These are phyloP conservation scores for Furcasterigmium furcatum DNA, from an alignment of 2,329 filamentous ascomycete species.

Conservation along the genomic window DNA sequence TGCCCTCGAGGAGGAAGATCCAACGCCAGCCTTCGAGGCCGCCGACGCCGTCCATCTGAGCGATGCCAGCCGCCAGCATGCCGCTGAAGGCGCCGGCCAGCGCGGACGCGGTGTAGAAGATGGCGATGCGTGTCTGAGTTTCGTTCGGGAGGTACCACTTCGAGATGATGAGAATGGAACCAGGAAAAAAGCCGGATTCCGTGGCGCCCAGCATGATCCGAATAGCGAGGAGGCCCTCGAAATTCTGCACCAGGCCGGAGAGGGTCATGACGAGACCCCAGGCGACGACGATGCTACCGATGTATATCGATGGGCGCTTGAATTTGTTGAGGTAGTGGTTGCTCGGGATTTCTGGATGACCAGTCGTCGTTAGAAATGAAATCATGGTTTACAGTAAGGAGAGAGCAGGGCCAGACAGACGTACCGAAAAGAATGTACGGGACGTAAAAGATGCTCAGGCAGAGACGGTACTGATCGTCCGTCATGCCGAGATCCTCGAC, in stretches of 20 bases:
- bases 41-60: slow-evolving; percentile 11
- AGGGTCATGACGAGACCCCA: slow-evolving; percentile 24
- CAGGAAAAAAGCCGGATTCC: slow-evolving; percentile 22
- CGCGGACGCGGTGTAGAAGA: slow-evolving; percentile 18
- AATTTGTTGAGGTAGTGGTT: slow-evolving; percentile 63
- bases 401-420: no score
- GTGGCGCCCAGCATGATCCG: slow-evolving; percentile 24
- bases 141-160: slow-evolving; percentile 23
- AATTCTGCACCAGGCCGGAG: slow-evolving; percentile 19
- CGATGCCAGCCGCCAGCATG: slow-evolving; percentile 15
- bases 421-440: slow-evolving; percentile 51
- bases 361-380: slow-evolving; percentile 51
- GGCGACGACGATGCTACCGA: slow-evolving; percentile 61
- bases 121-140: slow-evolving; percentile 16
- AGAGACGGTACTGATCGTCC: slow-evolving; percentile 56
- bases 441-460: slow-evolving; percentile 51
- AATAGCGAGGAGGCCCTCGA: slow-evolving; percentile 16
- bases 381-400: no score
- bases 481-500: slow-evolving; percentile 40
- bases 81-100: slow-evolving; percentile 17
- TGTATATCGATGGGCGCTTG: slow-evolving; percentile 49
- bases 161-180: slow-evolving; percentile 18
- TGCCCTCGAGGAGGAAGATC: slow-evolving; percentile 20
- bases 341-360: slow-evolving; percentile 59
- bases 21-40: slow-evolving; percentile 15